These are phyloP conservation scores for Xylariaceae sp. DNA, from an alignment of 2,329 filamentous ascomycete genomes.

Conservation along the genomic window DNA sequence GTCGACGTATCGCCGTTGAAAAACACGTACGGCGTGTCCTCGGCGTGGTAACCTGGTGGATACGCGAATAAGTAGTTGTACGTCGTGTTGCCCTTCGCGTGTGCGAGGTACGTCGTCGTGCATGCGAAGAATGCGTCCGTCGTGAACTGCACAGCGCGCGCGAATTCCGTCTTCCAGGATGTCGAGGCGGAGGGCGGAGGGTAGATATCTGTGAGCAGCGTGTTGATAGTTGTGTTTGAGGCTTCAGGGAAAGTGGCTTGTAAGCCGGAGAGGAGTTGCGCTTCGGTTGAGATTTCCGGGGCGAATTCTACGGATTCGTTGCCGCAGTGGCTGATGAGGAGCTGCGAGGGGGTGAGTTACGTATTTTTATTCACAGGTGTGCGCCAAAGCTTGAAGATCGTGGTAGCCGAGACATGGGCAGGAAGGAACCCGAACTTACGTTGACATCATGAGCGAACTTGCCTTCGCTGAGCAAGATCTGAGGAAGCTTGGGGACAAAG, in stretches of 20 bases:
- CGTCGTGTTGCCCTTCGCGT: conserved; percentile 42
- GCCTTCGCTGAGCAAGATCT: conserved; percentile 20
- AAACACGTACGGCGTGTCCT: conserved; percentile 50
- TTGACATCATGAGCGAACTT: conserved; percentile 18
- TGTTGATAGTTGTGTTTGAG: conserved; percentile 29
- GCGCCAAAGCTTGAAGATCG: background rate
- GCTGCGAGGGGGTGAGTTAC: conserved; percentile 7
- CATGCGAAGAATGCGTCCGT: conserved; percentile 46
- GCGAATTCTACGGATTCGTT: conserved; percentile 44
- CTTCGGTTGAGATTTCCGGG: conserved; percentile 38
- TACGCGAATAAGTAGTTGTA: conserved; percentile 51
- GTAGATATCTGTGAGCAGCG: conserved; percentile 44
- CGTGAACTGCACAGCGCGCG: conserved; percentile 38
- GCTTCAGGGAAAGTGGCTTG: conserved; percentile 14
- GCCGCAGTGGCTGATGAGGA: conserved; percentile 37
- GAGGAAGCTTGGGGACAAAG: conserved; percentile 23
- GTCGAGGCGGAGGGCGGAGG: conserved; percentile 41
- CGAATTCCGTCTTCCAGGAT: conserved; percentile 41
- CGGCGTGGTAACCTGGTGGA: conserved; percentile 49
- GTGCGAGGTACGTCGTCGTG: conserved; percentile 48
- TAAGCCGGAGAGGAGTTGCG: conserved; percentile 17
- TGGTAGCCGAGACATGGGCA: background rate
- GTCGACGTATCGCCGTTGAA: conserved; percentile 38
- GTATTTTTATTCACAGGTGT: background rate
- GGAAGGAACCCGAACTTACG: conserved; percentile 7